These are phyloP conservation scores for Beverwykella pulmonaria DNA, from an alignment of 495 filamentous ascomycete genomes.

Conservation along the genomic window DNA sequence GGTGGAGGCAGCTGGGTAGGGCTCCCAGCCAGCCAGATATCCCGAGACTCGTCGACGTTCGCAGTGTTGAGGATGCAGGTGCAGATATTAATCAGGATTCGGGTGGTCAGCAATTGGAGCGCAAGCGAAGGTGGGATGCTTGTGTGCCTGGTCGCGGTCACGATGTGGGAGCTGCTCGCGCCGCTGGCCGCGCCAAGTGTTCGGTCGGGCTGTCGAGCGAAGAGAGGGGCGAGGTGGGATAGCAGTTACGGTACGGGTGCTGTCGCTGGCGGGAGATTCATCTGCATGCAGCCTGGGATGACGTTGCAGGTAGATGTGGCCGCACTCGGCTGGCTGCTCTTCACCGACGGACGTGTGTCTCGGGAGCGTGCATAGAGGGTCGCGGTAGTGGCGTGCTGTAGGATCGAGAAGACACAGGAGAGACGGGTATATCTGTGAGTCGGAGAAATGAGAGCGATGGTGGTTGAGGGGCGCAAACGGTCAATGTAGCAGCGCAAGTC, in stretches of 20 bases:
- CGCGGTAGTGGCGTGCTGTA: background rate
- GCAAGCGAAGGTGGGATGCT: background rate
- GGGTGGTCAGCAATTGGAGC: constrained; percentile 8
- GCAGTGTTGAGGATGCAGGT: background rate
- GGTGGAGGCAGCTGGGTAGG: constrained; percentile 19
- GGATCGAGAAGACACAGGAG: background rate
- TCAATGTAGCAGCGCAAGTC: background rate
- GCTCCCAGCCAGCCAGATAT: constrained; percentile 33
- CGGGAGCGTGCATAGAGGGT: constrained; percentile 28
- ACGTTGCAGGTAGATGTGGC: constrained; percentile 37
- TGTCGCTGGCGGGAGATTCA: background rate
- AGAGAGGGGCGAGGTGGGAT: constrained; percentile 1
- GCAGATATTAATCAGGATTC: background rate
- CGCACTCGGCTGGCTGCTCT: constrained; percentile 17
- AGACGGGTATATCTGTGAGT: background rate
- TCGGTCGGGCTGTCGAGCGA: background rate
- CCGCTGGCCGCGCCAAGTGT: background rate
- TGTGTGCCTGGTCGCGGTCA: constrained; percentile 2
- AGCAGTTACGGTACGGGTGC: constrained; percentile 6
- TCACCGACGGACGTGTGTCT: constrained; percentile 9
- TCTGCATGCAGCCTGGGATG: constrained; percentile 31
- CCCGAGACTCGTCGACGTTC: background rate
- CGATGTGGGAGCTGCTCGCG: constrained; percentile 10
- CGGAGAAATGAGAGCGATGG: background rate
- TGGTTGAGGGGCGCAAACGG: background rate